These are phyloP conservation scores for Xylariomycetidae sp. DNA, from an alignment of 2,329 filamentous ascomycete genomes.

Conservation along the genomic window DNA sequence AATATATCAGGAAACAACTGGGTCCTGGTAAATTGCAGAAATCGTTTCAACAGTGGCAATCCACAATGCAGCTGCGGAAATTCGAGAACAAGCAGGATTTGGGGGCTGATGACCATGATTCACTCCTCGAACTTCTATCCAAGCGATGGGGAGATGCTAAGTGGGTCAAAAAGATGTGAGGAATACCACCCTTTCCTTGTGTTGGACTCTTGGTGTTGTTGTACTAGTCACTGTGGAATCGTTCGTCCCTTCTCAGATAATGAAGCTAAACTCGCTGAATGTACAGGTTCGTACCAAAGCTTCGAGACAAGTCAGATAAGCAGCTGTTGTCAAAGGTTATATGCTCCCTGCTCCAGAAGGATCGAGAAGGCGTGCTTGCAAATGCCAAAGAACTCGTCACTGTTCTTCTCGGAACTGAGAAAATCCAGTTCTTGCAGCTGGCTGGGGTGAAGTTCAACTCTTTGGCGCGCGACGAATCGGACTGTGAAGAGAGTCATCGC, in stretches of 20 bases:
- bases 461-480: not conserved
- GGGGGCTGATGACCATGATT: slow-evolving; percentile 4
- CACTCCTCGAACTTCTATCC: slow-evolving; percentile 1
- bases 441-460: slow-evolving; percentile 3
- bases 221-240: too few species aligned
- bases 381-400: slow-evolving; percentile 2
- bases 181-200: not conserved
- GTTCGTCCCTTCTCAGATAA: not conserved
- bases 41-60: slow-evolving; percentile 7
- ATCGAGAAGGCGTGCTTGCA: slow-evolving; percentile 2
- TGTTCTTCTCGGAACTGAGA: slow-evolving; percentile 1
- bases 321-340: slow-evolving; percentile 5
- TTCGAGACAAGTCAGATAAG: slow-evolving; percentile 3
- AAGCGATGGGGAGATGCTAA: slow-evolving; percentile 2
- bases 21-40: slow-evolving; percentile 1
- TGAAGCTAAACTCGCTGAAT: slow-evolving; percentile 1
- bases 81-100: slow-evolving; percentile 2
- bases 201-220: too few species aligned
- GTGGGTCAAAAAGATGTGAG: slow-evolving; percentile 5
- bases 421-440: slow-evolving; percentile 1
- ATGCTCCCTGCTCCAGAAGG: slow-evolving; percentile 6
- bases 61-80: not conserved
- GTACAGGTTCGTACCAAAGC: slow-evolving; percentile 4
- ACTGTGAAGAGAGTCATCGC: not conserved
- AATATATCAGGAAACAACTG: slow-evolving; percentile 1